Evolutionary conservation across 2,329 filamentous ascomycete species (phyloP).

Genomic region (Blastomyces emzantsi): DNA sequence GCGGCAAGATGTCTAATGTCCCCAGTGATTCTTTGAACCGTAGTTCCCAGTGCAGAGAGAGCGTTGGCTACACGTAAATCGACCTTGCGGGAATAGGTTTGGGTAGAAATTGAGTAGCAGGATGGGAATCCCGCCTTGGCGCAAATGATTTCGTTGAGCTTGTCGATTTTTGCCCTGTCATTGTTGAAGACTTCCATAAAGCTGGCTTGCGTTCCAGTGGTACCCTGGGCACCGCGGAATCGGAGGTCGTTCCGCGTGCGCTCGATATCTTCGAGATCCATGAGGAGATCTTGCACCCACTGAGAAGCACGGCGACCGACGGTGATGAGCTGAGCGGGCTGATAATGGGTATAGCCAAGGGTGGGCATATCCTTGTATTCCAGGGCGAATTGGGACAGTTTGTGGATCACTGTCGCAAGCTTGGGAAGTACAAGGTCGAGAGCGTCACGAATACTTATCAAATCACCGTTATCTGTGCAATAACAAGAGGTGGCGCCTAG

Average conservation of each 20-base stretch:
- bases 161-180: conserved; percentile 52
- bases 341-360: conserved; percentile 57
- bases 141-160: conserved; percentile 54
- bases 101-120: conserved; percentile 57
- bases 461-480: conserved; percentile 62
- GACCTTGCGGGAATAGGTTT: conserved; percentile 73
- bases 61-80: conserved; percentile 74
- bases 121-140: conserved; percentile 56
- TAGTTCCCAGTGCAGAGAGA: conserved; percentile 69
- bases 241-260: conserved; percentile 56
- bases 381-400: conserved; percentile 62
- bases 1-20: conserved; percentile 66
- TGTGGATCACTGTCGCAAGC: conserved; percentile 67
- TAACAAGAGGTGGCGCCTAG: conserved; percentile 49
- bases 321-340: conserved; percentile 49
- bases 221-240: conserved; percentile 64
- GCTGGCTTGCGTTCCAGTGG: conserved; percentile 69
- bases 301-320: conserved; percentile 61
- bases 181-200: conserved; percentile 62
- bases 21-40: conserved; percentile 60
- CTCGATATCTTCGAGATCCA: conserved; percentile 68
- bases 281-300: conserved; percentile 66
- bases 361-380: conserved; percentile 64
- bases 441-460: conserved; percentile 67
- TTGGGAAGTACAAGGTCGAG: conserved; percentile 69